phyloP scores from a whole-genome alignment of 2,329 filamentous ascomycete species.

The Cladosporium austrohemisphaericum region DNA sequence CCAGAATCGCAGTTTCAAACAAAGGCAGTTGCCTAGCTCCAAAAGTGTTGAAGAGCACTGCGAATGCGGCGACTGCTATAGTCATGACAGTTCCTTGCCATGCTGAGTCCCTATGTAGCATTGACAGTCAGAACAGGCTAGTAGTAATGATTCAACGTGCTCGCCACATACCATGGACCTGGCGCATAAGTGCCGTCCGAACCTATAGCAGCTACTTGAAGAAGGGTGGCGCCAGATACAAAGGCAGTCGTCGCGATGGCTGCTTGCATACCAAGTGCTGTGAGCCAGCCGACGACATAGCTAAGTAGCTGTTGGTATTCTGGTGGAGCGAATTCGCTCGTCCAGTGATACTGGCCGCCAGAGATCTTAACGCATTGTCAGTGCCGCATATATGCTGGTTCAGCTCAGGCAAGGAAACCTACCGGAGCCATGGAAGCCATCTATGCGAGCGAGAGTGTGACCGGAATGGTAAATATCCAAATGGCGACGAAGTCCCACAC shows the following conservation, averaged over 20 bases:
- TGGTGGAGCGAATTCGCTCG: constrained; percentile 20
- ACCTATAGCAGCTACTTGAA: no score
- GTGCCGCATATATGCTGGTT: no score
- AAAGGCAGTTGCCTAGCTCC: constrained; percentile 35
- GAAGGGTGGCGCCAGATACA: no score
- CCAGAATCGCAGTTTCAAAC: constrained; percentile 45
- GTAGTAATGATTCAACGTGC: no score
- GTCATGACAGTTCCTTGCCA: constrained; percentile 31
- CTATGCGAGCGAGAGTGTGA: constrained; percentile 27
- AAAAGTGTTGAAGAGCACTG: constrained; percentile 42
- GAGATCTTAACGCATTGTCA: no score
- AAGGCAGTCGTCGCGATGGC: constrained; percentile 5
- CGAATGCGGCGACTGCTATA: constrained; percentile 31
- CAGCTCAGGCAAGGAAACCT: no score
- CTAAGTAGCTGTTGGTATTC: constrained; percentile 15
- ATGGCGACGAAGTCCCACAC: constrained; percentile 31
- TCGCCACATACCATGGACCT: no score
- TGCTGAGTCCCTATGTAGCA: constrained; percentile 35
- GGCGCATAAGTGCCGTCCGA: no score
- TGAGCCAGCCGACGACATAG: constrained; percentile 18
- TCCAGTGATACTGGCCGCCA: constrained; percentile 16
- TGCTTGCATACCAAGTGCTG: constrained; percentile 15
- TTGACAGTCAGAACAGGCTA: no score
- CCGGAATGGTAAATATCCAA: constrained; percentile 27
- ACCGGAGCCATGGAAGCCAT: constrained; percentile 34